phyloP scores from a whole-genome alignment of 1,284 basidiomycete species.

The Erythrobasidium hasegawianum region DNA sequence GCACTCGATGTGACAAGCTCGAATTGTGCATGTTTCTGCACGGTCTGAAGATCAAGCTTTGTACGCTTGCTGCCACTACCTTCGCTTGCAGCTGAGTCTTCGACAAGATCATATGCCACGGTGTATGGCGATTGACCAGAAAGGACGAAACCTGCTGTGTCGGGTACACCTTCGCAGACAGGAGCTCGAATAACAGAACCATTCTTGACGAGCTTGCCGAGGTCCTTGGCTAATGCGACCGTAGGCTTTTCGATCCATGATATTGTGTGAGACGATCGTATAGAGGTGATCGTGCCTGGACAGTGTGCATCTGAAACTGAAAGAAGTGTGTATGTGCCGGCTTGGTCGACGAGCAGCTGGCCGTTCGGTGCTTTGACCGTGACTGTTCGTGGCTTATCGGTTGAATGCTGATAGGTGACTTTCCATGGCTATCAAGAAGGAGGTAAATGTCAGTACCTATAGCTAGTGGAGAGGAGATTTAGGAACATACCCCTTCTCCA shows the following conservation, averaged over 20 bases:
- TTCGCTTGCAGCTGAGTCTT: constrained; percentile 35
- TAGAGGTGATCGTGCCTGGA: constrained; percentile 62
- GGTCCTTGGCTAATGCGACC: background rate
- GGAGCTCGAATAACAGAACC: constrained; percentile 65
- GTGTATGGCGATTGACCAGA: constrained; percentile 41
- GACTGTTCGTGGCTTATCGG: constrained; percentile 53
- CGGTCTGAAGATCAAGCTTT: constrained; percentile 32
- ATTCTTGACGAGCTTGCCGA: constrained; percentile 57
- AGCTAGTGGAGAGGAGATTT: background rate
- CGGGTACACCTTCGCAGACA: constrained; percentile 61
- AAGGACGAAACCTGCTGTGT: constrained; percentile 12
- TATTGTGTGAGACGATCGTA: constrained; percentile 5
- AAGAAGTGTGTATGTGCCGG: constrained; percentile 71
- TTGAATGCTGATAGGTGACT: constrained; percentile 65
- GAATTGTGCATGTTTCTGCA: constrained; percentile 43
- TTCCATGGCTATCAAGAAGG: constrained; percentile 66
- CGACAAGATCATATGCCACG: constrained; percentile 39
- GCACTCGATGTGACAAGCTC: constrained; percentile 67
- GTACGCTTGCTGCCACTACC: constrained; percentile 15
- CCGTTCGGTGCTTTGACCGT: constrained; percentile 65
- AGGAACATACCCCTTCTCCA: constrained; percentile 68
- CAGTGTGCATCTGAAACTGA: constrained; percentile 77
- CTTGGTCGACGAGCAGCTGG: constrained; percentile 62
- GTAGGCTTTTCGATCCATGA: constrained; percentile 24
- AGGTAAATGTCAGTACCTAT: background rate